Evolutionary conservation across 495 filamentous ascomycete species (phyloP), one percentile per base, ranked within the genome.

Genomic region (Daldinia grandis): DNA sequence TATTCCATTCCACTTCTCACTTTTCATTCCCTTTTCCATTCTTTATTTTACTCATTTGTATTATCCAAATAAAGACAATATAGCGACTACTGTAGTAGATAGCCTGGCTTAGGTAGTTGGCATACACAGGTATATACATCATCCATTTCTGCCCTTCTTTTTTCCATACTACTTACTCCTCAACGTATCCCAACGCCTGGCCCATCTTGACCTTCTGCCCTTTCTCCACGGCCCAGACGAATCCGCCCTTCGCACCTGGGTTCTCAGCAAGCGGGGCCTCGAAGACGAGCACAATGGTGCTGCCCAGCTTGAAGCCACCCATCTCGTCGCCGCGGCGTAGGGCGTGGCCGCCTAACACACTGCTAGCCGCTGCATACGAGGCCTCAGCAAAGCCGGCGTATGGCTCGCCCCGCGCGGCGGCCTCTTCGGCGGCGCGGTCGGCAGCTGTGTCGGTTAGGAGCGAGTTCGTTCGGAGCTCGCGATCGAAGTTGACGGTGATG

Each of bases 401-500:
- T 21, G 88, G 85, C 80, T 97, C 92, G 15, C 93, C 93, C 0
- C 89, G 82, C 70, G 85, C 83, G 25, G 89, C 81, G 12, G 95
- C 95, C 69, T 90, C 85, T 64, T 92, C 91, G 4, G 93, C 93
- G 3, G 92, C 93, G 65, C 85, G 81, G 71, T 97, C 92, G 17
- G 94, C 95, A 12, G 87, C 92, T 0, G 95, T 98, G 58, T 98
- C 94, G 8, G 94, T 97, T 0, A 89, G 88, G 35, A 98, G 83
- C 67, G 88, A 92, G 79, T 99, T 99, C 33, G 95, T 99, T 59
- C 94, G 88, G 60, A 99, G 82, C 78, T 99, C 96, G 62, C 89
- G 85, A 78, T 99, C 95, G 77, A 99, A 99, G 81, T 99, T 97
- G 81, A 99, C 89, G 78, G 92, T 91, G 80, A 99, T 98, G 42